Percentiles rank a stretch among this genome's conserved stretches.
These are phyloP conservation scores for Somion occarium DNA, from an alignment of 1,284 basidiomycete genomes.

Conservation along the genomic window DNA sequence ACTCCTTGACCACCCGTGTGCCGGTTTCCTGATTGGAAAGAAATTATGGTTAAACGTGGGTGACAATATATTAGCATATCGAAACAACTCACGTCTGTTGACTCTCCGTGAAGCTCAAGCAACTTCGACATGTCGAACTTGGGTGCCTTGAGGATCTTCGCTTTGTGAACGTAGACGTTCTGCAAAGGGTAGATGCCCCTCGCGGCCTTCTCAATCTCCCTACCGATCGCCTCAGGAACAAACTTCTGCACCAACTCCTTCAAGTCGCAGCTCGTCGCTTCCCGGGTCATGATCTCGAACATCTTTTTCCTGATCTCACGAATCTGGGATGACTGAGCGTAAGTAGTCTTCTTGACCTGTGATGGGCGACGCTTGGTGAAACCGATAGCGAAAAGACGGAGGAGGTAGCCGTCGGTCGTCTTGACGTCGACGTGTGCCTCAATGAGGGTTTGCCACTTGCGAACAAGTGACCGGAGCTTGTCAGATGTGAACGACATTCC, in stretches of 20 bases:
- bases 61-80: constrained; percentile 1
- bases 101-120: constrained; percentile 93
- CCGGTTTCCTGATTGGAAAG: constrained; percentile 72
- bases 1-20: constrained; percentile 83
- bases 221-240: constrained; percentile 97
- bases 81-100: constrained; percentile 70
- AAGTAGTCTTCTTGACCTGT: constrained; percentile 99
- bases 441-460: constrained; percentile 99
- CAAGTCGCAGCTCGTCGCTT: constrained; percentile 93
- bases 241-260: constrained; percentile 99
- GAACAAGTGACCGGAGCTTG: constrained; percentile 99
- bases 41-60: constrained; percentile 12
- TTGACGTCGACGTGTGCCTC: constrained; percentile 99
- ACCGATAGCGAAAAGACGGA: constrained; percentile 98
- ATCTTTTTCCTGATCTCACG: constrained; percentile 99
- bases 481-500: constrained; percentile 99
- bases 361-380: constrained; percentile 97
- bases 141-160: constrained; percentile 96
- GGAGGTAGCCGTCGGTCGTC: constrained; percentile 99
- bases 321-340: constrained; percentile 93
- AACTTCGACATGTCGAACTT: constrained; percentile 96
- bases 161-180: constrained; percentile 98
- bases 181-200: constrained; percentile 97
- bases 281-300: constrained; percentile 99
- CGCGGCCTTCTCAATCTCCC: constrained; percentile 99